phyloP scores from a whole-genome alignment of 306 rosid genomes.

The Quercus engelmannii region DNA sequence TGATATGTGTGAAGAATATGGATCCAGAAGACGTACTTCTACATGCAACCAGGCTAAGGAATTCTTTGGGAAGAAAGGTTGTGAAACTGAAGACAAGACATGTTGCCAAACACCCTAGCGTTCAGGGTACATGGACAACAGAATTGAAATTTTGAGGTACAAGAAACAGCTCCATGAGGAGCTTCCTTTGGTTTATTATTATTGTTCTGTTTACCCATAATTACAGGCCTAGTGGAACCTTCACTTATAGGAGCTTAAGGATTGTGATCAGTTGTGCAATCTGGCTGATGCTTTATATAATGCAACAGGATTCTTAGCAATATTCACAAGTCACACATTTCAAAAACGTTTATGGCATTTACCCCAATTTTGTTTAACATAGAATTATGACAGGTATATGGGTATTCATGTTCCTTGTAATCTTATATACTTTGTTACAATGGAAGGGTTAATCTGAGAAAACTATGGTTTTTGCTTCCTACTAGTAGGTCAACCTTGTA shows the following conservation, averaged over 20 bases:
- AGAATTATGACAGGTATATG: not conserved
- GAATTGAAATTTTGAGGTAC: constrained; percentile 44
- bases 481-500: not conserved
- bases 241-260: not conserved
- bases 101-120: constrained; percentile 74
- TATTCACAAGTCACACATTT: not conserved
- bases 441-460: not conserved
- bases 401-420: not conserved
- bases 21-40: constrained; percentile 64
- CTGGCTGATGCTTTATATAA: not conserved
- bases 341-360: no score
- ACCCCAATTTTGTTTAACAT: not conserved
- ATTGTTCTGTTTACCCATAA: not conserved
- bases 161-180: constrained; percentile 9
- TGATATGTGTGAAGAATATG: constrained; percentile 84
- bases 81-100: constrained; percentile 85
- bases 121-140: constrained; percentile 95
- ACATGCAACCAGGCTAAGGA: constrained; percentile 72
- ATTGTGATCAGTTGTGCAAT: not conserved
- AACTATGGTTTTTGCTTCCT: not conserved
- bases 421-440: not conserved
- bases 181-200: constrained; percentile 7
- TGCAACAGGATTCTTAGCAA: not conserved
- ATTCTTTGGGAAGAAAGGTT: constrained; percentile 86
- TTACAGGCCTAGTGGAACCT: not conserved